Conservation (phyloP, 371 early-diverging fungal genomes). For the Mucor racemosus region DNA sequence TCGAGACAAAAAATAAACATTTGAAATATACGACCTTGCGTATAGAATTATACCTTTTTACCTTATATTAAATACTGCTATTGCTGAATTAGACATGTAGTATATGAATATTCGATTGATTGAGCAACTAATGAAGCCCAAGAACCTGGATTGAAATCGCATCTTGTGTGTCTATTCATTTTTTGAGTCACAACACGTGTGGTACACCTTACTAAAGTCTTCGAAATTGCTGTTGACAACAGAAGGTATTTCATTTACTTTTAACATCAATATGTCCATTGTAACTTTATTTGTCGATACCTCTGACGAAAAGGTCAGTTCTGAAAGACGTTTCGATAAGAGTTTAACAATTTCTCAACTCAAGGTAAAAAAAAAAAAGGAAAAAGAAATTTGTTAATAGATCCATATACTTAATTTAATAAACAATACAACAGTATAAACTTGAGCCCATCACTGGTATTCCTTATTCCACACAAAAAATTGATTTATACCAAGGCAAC, state of each 20-base stretch:
- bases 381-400: neutral
- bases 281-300: conserved; percentile 78
- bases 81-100: no score
- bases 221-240: neutral
- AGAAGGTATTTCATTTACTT: neutral
- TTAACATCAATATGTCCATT: conserved; percentile 53
- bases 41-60: no score
- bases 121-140: no score
- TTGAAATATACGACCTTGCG: no score
- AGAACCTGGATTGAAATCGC: no score
- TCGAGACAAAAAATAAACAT: no score
- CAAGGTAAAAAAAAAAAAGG: conserved; percentile 56
- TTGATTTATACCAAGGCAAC: conserved; percentile 68
- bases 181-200: conserved; percentile 1
- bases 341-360: conserved; percentile 70
- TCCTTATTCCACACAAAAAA: conserved; percentile 67
- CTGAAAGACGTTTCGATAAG: conserved; percentile 84
- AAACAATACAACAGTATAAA: conserved; percentile 56
- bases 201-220: neutral
- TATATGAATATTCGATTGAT: no score
- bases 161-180: no score
- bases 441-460: conserved; percentile 95
- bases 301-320: conserved; percentile 60
- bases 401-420: neutral
- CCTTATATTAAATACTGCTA: no score